Evolutionary conservation across 1,284 basidiomycete species (phyloP), one percentile per base, ranked within the genome.

Genomic region (Volvariella surrecta): DNA sequence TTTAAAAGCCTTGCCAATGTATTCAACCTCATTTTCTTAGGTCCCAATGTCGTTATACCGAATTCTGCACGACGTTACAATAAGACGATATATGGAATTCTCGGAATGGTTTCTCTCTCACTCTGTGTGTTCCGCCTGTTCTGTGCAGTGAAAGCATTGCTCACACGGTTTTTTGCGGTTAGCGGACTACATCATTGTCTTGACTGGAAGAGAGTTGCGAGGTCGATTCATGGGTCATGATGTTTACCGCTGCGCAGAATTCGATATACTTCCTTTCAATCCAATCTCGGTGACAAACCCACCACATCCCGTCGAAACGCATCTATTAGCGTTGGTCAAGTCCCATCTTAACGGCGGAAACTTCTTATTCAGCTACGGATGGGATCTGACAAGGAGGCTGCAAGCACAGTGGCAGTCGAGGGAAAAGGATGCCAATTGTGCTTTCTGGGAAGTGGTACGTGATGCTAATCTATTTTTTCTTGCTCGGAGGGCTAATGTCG

Each of bases 121-220:
- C 70, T 88, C 48, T 88, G 91, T 94, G 58, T 53, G 87, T 73
- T 10, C 34, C 39, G n/a, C 18, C 11, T n/a, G 9, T 44, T 43
- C 32, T 37, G 24, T 11, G 11, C 11, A 11, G 24, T 28, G 11
- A 6, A 6, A 28, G 11, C 11, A 28, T 28, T 28, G 11, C 11
- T 28, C 11, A 28, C n/a, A 35, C 34, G 9, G 9, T 15, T 35
- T 35, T 19, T 35, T 16, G 34, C 34, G 9, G 30, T 31, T 54
- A 95, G 92, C 90, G 57, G 94, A 98, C 64, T 98, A 96, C 63
- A 66, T 99, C 41, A 78, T 99, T 49, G 74, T 97, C 41, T 76
- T 98, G 53, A 96, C 91, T 39, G 83, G 82, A 39, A 80, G 92
- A 45, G 84, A 86, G 52, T 79, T 82, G 31, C 81, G 80, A 47